Evolutionary conservation across 2,329 filamentous ascomycete species (phyloP).

Genomic region (Hypocreales sp.): DNA sequence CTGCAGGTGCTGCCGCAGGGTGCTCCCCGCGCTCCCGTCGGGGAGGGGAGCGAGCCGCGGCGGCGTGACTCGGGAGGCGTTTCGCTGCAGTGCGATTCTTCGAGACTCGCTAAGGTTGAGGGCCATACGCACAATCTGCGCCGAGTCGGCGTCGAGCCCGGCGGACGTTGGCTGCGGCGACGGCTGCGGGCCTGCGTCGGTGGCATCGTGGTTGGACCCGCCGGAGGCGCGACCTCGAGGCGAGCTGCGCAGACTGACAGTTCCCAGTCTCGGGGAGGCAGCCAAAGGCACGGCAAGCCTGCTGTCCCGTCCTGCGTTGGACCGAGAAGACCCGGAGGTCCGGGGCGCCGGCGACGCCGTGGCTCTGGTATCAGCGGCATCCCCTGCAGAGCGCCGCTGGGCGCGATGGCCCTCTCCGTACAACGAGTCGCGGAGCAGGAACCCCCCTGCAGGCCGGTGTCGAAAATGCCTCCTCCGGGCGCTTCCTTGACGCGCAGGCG

Average conservation of each 20-base stretch:
- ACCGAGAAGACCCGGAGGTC: constrained; percentile 1
- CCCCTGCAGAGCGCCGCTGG: constrained; percentile 12
- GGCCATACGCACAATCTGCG: constrained; percentile 86
- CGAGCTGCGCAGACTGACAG: neutral
- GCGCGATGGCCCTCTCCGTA: constrained; percentile 15
- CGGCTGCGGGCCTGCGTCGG: neutral
- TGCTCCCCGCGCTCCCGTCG: constrained; percentile 36
- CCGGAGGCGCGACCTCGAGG: neutral
- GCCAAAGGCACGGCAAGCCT: neutral
- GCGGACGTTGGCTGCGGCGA: neutral
- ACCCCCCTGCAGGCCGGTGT: constrained; percentile 30
- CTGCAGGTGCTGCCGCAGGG: constrained; percentile 53
- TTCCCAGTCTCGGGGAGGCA: neutral
- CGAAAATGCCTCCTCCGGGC: constrained; percentile 18
- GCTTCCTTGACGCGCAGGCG: no score
- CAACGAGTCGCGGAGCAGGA: constrained; percentile 31
- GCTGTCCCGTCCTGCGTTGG: neutral
- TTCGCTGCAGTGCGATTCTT: constrained; percentile 45
- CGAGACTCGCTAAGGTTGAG: constrained; percentile 74
- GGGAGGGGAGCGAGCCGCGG: constrained; percentile 36
- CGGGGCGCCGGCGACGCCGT: constrained; percentile 4
- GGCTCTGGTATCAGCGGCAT: constrained; percentile 8
- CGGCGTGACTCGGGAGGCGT: constrained; percentile 32
- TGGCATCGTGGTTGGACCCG: neutral
- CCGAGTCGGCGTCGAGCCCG: constrained; percentile 55